Evolutionary conservation across 345 rosid species (phyloP).

Genomic region (Reutealis trisperma): DNA sequence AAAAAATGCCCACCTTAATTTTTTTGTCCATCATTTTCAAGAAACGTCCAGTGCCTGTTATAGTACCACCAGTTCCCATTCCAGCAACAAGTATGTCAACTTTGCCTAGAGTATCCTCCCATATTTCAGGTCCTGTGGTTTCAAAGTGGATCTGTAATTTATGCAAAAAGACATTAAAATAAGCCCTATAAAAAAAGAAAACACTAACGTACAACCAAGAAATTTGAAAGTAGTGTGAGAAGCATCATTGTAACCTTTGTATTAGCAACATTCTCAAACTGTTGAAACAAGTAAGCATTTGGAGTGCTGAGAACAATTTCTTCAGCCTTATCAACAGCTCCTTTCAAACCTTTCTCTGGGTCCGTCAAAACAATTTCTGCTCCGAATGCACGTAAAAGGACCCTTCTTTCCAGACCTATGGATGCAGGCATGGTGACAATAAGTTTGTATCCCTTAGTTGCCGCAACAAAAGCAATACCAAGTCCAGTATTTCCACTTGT

Average conservation of each 20-base stretch:
- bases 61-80: constrained; percentile 92
- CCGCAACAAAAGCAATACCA: constrained; percentile 88
- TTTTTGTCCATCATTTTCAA: constrained; percentile 76
- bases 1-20: constrained; percentile 49
- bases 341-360: constrained; percentile 82
- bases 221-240: background rate
- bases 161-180: background rate
- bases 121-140: constrained; percentile 93
- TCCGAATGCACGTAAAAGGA: constrained; percentile 85
- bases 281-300: constrained; percentile 76
- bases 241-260: constrained; percentile 49
- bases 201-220: background rate
- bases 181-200: background rate
- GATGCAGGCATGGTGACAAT: constrained; percentile 94
- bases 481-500: constrained; percentile 93
- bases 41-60: constrained; percentile 81
- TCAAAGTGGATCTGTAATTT: constrained; percentile 78
- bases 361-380: constrained; percentile 83
- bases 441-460: constrained; percentile 79
- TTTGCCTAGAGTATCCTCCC: constrained; percentile 81
- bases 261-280: constrained; percentile 76
- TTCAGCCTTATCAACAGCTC: constrained; percentile 86
- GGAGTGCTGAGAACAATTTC: constrained; percentile 67
- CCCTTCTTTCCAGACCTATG: constrained; percentile 72
- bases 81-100: constrained; percentile 83